Base-by-base conservation (phyloP, 306 rosid genomes). In the Pachyrhizus erosus region DNA sequence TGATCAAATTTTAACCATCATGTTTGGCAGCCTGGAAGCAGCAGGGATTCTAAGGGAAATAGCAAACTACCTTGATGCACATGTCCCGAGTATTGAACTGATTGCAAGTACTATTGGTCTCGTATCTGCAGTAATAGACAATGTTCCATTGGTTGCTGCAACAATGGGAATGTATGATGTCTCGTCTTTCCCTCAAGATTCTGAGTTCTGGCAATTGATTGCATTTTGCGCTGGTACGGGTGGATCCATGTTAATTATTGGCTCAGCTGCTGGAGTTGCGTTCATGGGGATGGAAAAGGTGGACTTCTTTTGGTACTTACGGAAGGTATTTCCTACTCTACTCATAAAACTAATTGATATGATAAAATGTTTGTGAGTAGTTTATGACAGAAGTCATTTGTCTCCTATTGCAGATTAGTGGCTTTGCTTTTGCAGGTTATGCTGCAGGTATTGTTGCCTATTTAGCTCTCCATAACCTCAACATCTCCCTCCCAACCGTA, bases 261-360 rank as follows among this genome's bases (percentile, higher is more conserved):
- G 99, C 76, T 96, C 98, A 29, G 97, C 98, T 49, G 96, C 99
- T 23, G 99, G 99, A 83, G 97, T 92, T 71, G 98, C 99, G 49
- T 92, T 92, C 86, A 93, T 96, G 99, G 99, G 99, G 80, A 96
- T 93, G 99, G 99, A 96, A 86, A 96, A 91, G 80, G 97, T 96
- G 85, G 92, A 96, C 73, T 96, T 96, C 96, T 88, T 93, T 85
- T 96, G 99, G 97, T 96, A 92, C 89, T 84, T 96, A 1, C 85
- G 89, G 73, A 93, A 96, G 98, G 99, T 96, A 90, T 45, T 67
- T 45, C 55, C 77, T 49, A 14, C 65, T 49, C 0, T 51, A 29
- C 24, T 10, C 39, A 12, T 10, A 5, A 48, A 60, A 79, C 23
- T 21, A 43, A 8, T 45, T 78, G 58, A 75, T 40, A 58, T 57